Evolutionary conservation across 2,329 filamentous ascomycete genomes (phyloP).

Genomic region (Neonectria neomacrospora): DNA sequence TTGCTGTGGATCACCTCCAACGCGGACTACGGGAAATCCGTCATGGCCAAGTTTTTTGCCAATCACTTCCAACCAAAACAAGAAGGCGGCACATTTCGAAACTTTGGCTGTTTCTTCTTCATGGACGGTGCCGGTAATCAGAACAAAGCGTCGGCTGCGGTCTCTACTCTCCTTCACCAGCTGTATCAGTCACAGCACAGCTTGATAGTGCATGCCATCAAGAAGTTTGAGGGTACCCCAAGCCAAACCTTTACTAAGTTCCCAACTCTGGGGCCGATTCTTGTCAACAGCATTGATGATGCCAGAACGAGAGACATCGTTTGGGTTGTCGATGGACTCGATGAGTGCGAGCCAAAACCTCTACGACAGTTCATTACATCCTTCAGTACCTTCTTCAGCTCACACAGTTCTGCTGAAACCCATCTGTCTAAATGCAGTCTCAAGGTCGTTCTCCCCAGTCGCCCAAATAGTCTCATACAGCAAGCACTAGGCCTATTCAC

Average conservation of each 20-base stretch:
- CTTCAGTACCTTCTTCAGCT: not conserved
- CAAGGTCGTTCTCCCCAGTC: not conserved
- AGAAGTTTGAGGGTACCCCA: not conserved
- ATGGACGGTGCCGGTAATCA: not conserved
- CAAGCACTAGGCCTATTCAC: not conserved
- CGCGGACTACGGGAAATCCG: conserved; percentile 4
- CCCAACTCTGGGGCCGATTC: not conserved
- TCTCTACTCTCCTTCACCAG: not conserved
- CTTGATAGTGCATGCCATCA: not conserved
- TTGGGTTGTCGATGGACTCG: not conserved
- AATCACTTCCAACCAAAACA: not conserved
- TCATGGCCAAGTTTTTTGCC: not conserved
- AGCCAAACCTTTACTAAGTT: not conserved
- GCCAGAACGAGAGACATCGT: not conserved
- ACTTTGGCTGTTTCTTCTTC: not conserved
- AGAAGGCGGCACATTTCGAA: not conserved
- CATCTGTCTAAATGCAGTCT: not conserved
- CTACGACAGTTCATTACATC: not conserved
- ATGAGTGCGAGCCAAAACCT: not conserved
- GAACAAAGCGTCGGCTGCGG: not conserved
- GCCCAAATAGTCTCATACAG: not conserved
- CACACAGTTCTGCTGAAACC: not conserved
- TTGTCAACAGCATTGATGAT: not conserved
- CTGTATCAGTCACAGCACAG: not conserved
- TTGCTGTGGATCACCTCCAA: not conserved